Conservation (phyloP, 2,329 filamentous ascomycete genomes). For the Fusarium torreyae region DNA sequence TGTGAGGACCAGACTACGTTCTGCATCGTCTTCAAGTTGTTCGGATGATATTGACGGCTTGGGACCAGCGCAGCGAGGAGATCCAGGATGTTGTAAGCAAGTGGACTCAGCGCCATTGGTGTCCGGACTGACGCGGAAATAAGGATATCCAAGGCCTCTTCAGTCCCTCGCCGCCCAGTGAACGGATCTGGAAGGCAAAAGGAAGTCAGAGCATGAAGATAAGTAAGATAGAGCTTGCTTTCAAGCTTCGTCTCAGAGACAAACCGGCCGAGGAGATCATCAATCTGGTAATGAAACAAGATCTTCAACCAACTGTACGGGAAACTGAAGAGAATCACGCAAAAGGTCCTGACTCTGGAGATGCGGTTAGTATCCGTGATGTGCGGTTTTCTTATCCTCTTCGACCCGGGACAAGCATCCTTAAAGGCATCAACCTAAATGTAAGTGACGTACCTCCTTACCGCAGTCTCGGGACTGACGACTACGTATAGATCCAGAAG, state of each 20-base stretch:
- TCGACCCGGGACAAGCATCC: slow-evolving; percentile 57
- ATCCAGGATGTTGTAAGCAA: background rate
- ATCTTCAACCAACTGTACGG: slow-evolving; percentile 57
- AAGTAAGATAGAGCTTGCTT: slow-evolving; percentile 66
- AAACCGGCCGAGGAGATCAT: slow-evolving; percentile 65
- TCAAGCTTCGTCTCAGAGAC: slow-evolving; percentile 65
- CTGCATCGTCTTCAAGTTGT: slow-evolving; percentile 60
- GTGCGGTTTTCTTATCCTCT: slow-evolving; percentile 76
- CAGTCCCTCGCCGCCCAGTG: slow-evolving; percentile 66
- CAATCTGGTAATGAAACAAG: slow-evolving; percentile 64
- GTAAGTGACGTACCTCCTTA: background rate
- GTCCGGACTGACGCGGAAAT: slow-evolving; percentile 64
- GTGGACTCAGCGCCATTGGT: background rate
- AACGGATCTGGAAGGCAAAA: slow-evolving; percentile 65
- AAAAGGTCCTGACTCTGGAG: slow-evolving; percentile 52
- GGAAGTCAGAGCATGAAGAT: slow-evolving; percentile 70
- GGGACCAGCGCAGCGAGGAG: slow-evolving; percentile 23
- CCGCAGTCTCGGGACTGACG: background rate
- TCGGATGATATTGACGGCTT: slow-evolving; percentile 63
- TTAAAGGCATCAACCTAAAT: slow-evolving; percentile 56
- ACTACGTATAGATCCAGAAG: slow-evolving; percentile 50
- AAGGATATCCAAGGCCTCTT: slow-evolving; percentile 66
- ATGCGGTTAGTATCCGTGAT: slow-evolving; percentile 63
- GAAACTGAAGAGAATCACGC: slow-evolving; percentile 59
- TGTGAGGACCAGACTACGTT: slow-evolving; percentile 58